Evolutionary conservation across 2,329 filamentous ascomycete species (phyloP).

Genomic region (Botryotinia narcissicola): DNA sequence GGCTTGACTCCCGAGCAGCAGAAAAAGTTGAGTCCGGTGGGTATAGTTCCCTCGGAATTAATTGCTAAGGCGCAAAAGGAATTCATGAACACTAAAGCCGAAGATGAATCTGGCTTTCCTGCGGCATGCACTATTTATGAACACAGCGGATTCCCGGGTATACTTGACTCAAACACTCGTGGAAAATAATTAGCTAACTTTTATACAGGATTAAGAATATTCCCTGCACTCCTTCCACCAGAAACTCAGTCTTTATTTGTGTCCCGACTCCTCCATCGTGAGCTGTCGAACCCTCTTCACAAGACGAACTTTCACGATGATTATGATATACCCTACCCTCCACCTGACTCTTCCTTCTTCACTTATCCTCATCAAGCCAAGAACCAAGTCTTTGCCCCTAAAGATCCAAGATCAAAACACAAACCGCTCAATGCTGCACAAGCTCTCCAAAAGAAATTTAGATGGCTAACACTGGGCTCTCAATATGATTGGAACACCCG

Average conservation of each 20-base stretch:
- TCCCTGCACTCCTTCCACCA: conserved; percentile 72
- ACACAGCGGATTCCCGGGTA: conserved; percentile 37
- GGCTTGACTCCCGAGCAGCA: conserved; percentile 35
- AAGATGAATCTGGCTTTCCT: conserved; percentile 14
- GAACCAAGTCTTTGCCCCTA: conserved; percentile 60
- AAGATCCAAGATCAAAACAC: conserved; percentile 59
- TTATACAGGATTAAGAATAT: conserved; percentile 55
- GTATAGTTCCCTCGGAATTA: conserved; percentile 28
- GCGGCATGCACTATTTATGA: conserved; percentile 35
- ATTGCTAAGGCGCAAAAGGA: conserved; percentile 29
- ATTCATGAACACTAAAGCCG: conserved; percentile 23
- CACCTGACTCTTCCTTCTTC: conserved; percentile 48
- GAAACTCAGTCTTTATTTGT: conserved; percentile 69
- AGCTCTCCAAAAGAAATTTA: conserved; percentile 75
- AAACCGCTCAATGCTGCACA: conserved; percentile 68
- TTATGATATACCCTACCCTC: conserved; percentile 64
- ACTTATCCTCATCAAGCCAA: conserved; percentile 52
- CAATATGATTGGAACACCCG: conserved; percentile 96
- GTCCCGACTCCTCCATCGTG: conserved; percentile 70
- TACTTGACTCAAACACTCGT: neutral
- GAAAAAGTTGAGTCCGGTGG: conserved; percentile 29
- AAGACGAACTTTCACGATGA: conserved; percentile 86
- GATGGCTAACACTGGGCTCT: conserved; percentile 90
- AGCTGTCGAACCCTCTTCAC: conserved; percentile 71
- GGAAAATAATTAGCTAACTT: neutral